These are phyloP conservation scores for Emergomyces africanus DNA, from an alignment of 2,329 filamentous ascomycete species.

Conservation along the genomic window DNA sequence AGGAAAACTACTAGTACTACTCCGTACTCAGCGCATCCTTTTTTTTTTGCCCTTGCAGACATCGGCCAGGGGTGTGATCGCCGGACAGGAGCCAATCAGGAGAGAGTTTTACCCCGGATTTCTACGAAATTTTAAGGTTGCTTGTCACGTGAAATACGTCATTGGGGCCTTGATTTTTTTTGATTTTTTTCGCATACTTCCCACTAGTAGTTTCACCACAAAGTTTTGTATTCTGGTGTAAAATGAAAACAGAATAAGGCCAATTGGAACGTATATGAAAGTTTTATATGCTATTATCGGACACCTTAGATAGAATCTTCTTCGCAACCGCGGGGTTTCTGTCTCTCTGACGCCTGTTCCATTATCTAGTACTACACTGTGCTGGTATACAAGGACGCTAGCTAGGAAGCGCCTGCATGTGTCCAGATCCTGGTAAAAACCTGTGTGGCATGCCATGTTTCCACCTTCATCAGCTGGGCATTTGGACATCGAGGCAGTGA, in stretches of 20 bases:
- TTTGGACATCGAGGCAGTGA: conserved; percentile 79
- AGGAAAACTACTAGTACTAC: too few species aligned
- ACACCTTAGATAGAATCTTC: not conserved
- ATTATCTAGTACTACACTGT: too few species aligned
- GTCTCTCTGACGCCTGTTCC: too few species aligned
- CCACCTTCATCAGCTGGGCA: conserved; percentile 35
- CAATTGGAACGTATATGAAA: not conserved
- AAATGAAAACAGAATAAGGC: not conserved
- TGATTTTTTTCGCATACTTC: too few species aligned
- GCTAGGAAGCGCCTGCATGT: too few species aligned
- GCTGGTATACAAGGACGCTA: not conserved
- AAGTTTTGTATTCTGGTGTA: not conserved
- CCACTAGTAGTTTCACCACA: not conserved
- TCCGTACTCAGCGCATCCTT: too few species aligned
- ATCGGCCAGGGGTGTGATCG: too few species aligned
- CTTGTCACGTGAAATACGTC: not conserved
- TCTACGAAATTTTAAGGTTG: not conserved
- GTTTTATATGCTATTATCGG: not conserved
- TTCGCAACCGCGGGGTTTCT: not conserved
- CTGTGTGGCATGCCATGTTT: conserved; percentile 14
- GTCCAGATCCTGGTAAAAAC: not conserved
- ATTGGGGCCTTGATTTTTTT: too few species aligned
- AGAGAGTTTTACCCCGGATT: too few species aligned
- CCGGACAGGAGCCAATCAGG: too few species aligned
- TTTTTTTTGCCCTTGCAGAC: too few species aligned